Evolutionary conservation across 768 basidiomycete species (phyloP), one percentile per base, ranked within the genome.

Genomic region (Termitomyces sp.): DNA sequence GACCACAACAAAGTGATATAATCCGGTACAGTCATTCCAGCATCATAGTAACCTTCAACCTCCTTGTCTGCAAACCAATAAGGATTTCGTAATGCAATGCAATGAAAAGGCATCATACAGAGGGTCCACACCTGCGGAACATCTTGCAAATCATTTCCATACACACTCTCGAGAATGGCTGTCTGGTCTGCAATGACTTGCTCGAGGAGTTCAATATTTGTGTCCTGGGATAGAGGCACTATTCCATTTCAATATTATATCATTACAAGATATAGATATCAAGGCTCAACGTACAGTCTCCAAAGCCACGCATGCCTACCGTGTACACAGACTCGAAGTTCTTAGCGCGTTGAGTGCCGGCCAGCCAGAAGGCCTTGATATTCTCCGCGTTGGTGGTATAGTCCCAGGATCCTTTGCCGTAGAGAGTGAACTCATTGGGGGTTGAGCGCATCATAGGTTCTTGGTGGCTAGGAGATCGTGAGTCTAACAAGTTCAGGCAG

Each of bases 361-460:
- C 79, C 0, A 81, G 72, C 86, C 87, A 90, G 71, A 81, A 91
- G 17, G 80, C 69, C 67, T 84, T 81, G 66, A 91, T 80, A 52
- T 77, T 78, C 25, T 79, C 78, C 6, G 77, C 66, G 68, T 89
- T 89, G 14, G 72, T 74, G 42, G 72, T 77, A 67, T 85, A 88
- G 68, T 90, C 83, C 87, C 88, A 91, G 0, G 75, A 65, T 1
- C 88, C 88, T 8, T 68, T 68, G 2, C 82, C 85, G 60, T 84
- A 82, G 11, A 83, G 69, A 61, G 71, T 77, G 79, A 86, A 91
- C 68, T 90, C 87, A 62, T 81, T 79, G 4, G 88, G 87, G 2
- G 84, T 85, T 38, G 86, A 86, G 25, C 88, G 83, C 78, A 85
- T 83, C 85, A 89, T 88, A 9, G 89, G 88, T 67, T 91, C 88